Conservation (phyloP, 139 green algal genomes). For the Tetradesmus obliquus region DNA sequence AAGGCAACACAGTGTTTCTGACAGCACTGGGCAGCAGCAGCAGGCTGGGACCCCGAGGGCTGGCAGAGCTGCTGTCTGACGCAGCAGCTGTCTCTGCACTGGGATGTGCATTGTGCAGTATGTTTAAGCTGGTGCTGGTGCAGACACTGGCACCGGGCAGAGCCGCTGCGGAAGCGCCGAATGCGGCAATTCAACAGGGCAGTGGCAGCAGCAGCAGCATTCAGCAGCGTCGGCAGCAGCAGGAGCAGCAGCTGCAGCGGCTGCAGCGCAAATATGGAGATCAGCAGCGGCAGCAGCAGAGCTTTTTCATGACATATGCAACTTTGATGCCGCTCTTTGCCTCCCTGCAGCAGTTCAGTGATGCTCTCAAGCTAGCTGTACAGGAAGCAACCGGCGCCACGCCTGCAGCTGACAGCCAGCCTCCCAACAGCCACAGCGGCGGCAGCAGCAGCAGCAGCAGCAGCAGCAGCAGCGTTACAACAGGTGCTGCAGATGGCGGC, state of each 20-base stretch:
- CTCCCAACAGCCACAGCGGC: background rate
- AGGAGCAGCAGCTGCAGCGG: background rate
- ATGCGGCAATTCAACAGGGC: background rate
- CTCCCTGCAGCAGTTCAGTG: background rate
- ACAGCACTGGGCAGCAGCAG: background rate
- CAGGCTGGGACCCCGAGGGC: background rate
- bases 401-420: background rate
- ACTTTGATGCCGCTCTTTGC: background rate
- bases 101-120: background rate
- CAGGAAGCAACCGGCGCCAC: background rate
- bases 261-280: background rate
- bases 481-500: background rate
- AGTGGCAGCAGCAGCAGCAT: background rate
- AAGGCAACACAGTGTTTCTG: too few relatives aligned
- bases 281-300: conserved; percentile 13
- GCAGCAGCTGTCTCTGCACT: background rate
- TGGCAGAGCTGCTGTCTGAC: background rate
- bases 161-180: background rate
- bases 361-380: background rate
- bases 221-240: background rate
- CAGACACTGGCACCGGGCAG: background rate
- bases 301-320: background rate
- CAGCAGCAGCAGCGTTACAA: background rate
- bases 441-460: background rate
- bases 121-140: background rate